Evolutionary conservation across 352 stramenopile genomes (phyloP).

Genomic region (Elongisporangium prolatum): DNA sequence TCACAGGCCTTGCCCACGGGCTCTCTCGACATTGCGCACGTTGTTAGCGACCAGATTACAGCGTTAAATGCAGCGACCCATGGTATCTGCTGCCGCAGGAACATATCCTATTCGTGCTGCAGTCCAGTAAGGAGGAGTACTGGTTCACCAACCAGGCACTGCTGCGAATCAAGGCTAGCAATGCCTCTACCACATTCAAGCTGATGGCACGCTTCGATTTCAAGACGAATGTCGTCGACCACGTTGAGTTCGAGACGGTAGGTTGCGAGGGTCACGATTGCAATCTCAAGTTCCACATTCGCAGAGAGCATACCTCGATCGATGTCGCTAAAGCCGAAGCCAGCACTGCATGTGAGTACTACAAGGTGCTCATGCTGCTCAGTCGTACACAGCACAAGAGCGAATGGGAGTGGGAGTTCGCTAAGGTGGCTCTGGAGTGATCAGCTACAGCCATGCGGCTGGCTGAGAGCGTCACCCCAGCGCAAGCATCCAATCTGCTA

Average conservation of each 20-base stretch:
- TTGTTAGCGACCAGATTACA: constrained; percentile 38
- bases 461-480: constrained; percentile 31
- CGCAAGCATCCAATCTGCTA: constrained; percentile 45
- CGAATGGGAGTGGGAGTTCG: constrained; percentile 40
- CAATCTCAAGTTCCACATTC: constrained; percentile 53
- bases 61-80: constrained; percentile 19
- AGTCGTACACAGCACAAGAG: constrained; percentile 33
- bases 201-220: constrained; percentile 43
- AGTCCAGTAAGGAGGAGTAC: constrained; percentile 32
- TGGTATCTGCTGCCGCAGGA: constrained; percentile 38
- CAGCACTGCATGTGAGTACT: constrained; percentile 25
- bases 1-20: constrained; percentile 43
- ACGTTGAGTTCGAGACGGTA: constrained; percentile 45
- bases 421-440: constrained; percentile 34
- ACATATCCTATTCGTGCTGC: constrained; percentile 24
- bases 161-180: constrained; percentile 28
- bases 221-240: constrained; percentile 16
- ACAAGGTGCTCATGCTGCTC: constrained; percentile 54
- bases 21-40: constrained; percentile 42
- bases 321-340: constrained; percentile 44
- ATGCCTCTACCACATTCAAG: constrained; percentile 40
- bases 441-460: constrained; percentile 33
- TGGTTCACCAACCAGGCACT: constrained; percentile 36
- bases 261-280: constrained; percentile 44
- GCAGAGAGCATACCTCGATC: constrained; percentile 32